Evolutionary conservation across 257 asterid genomes (phyloP).

Genomic region (Buddleja alternifolia): DNA sequence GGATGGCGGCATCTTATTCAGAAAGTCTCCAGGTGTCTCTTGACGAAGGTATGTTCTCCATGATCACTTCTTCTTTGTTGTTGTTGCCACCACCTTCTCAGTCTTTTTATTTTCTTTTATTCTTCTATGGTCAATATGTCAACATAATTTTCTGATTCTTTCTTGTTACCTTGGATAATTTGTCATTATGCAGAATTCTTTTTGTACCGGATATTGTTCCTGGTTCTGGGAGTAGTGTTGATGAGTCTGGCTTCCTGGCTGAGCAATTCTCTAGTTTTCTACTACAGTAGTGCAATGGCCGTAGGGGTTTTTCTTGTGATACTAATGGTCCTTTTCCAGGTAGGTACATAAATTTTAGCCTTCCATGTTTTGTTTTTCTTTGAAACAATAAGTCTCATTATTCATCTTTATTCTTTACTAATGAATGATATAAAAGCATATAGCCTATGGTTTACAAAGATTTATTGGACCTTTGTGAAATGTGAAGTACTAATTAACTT

Average conservation of each 20-base stretch:
- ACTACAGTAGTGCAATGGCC: conserved; percentile 84
- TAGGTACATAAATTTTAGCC: conserved; percentile 19
- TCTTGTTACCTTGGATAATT: conserved; percentile 13
- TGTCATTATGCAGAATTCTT: conserved; percentile 62
- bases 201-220: conserved; percentile 65
- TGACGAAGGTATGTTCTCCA: conserved; percentile 70
- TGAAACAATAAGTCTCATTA: background rate
- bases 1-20: conserved; percentile 54
- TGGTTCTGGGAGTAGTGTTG: conserved; percentile 62
- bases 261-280: conserved; percentile 79
- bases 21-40: conserved; percentile 70
- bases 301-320: conserved; percentile 77
- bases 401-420: background rate
- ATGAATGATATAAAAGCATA: conserved; percentile 13
- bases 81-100: conserved; percentile 1
- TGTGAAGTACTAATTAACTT: conserved; percentile 1
- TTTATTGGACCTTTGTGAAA: background rate
- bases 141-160: background rate
- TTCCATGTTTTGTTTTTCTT: background rate
- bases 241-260: conserved; percentile 69
- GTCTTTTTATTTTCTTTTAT: background rate
- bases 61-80: background rate
- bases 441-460: conserved; percentile 1
- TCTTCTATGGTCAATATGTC: conserved; percentile 6
- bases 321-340: conserved; percentile 93